Conservation (phyloP, 2,329 filamentous ascomycete species). For the Grosmannia clavigera region DNA sequence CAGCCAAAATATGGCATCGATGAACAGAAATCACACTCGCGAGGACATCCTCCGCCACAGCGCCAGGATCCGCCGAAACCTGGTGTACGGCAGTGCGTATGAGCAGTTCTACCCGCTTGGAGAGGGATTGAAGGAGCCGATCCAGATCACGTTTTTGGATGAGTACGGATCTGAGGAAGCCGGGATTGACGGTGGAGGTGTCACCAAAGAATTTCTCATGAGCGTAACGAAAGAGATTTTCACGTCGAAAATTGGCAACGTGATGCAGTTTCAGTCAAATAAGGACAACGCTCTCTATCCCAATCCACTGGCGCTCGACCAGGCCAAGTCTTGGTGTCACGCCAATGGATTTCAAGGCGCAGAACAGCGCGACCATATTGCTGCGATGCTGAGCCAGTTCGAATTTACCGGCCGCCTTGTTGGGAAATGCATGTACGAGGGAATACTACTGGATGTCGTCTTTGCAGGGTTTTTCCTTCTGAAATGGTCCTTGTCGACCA, state of each 20-base stretch:
- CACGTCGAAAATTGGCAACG: conserved; percentile 30
- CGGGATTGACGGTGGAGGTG: conserved; percentile 91
- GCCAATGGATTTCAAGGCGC: conserved; percentile 42
- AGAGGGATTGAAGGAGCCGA: conserved; percentile 80
- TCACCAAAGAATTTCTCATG: conserved; percentile 93
- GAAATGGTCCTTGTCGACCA: conserved; percentile 73
- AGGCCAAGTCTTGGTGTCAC: conserved; percentile 17
- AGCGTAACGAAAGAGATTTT: conserved; percentile 83
- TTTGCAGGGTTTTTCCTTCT: conserved; percentile 95
- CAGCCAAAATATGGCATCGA: conserved; percentile 18
- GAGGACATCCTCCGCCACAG: conserved; percentile 47
- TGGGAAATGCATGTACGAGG: conserved; percentile 95
- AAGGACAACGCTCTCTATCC: conserved; percentile 80
- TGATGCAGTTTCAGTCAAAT: conserved; percentile 63
- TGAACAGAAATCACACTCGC: conserved; percentile 9
- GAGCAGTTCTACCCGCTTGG: conserved; percentile 70
- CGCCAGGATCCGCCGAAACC: conserved; percentile 64
- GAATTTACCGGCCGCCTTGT: conserved; percentile 89
- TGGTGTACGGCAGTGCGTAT: conserved; percentile 75
- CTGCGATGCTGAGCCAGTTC: conserved; percentile 57
- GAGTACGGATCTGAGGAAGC: conserved; percentile 78
- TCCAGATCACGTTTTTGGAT: conserved; percentile 93
- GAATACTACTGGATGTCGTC: conserved; percentile 81
- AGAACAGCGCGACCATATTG: conserved; percentile 44
- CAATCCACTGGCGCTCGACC: conserved; percentile 67